phyloP scores from a whole-genome alignment of 192 early-diverging fungal genomes.

The Thamnidium elegans region DNA sequence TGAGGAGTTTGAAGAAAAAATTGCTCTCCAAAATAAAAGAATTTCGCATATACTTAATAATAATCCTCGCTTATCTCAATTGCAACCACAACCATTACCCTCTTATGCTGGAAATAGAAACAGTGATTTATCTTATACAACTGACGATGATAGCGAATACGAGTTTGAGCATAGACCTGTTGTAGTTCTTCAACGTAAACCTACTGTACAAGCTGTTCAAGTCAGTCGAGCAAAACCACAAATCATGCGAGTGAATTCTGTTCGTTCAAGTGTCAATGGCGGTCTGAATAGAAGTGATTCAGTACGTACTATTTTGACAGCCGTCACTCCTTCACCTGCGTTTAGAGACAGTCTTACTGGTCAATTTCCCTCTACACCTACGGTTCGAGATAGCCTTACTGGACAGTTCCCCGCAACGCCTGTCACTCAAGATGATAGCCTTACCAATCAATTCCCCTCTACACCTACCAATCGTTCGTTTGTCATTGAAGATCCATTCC shows the following conservation, averaged over 20 bases:
- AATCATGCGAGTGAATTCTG: constrained; percentile 35
- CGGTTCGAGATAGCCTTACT: too few species aligned
- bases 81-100: not conserved
- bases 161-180: not conserved
- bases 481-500: constrained; percentile 9
- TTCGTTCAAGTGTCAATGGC: constrained; percentile 5
- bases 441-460: too few species aligned
- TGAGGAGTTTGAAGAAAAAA: not conserved
- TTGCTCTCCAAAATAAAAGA: not conserved
- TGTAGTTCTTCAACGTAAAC: not conserved
- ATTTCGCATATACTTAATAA: not conserved
- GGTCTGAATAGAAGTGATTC: constrained; percentile 24
- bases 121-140: not conserved
- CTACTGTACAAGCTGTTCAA: constrained; percentile 30
- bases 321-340: not conserved
- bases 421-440: too few species aligned
- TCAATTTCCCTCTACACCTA: too few species aligned
- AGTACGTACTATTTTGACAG: constrained; percentile 15
- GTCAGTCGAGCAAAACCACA: constrained; percentile 35
- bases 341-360: too few species aligned
- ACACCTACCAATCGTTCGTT: too few species aligned
- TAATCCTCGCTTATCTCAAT: not conserved
- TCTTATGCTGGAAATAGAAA: not conserved
- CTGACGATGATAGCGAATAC: not conserved
- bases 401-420: too few species aligned